These are phyloP conservation scores for Zygotorulaspora danielsina DNA, from an alignment of 805 yeast species.

Conservation along the genomic window DNA sequence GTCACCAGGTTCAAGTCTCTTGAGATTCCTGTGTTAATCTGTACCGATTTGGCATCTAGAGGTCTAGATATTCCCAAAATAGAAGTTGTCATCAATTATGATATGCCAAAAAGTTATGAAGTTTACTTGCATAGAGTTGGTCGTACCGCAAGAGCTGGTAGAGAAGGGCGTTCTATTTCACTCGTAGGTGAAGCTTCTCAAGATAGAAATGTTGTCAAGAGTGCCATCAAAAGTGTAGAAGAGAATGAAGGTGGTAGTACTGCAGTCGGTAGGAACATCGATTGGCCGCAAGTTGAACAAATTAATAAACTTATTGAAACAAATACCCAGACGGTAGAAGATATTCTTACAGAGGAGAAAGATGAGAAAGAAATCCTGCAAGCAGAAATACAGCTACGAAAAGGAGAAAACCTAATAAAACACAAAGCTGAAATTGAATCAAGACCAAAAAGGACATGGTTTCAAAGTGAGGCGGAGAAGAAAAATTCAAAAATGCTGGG, in stretches of 20 bases:
- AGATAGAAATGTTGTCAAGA: conserved; percentile 88
- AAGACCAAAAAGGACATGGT: conserved; percentile 97
- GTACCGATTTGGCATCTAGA: conserved; percentile 98
- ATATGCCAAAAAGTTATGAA: conserved; percentile 91
- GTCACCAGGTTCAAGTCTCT: conserved; percentile 78
- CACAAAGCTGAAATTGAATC: conserved; percentile 79
- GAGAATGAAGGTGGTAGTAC: conserved; percentile 42
- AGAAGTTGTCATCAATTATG: conserved; percentile 89
- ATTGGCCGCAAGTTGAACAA: conserved; percentile 79
- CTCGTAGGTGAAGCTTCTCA: conserved; percentile 89
- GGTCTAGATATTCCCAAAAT: conserved; percentile 99
- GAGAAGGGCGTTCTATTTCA: conserved; percentile 89
- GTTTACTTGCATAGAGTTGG: conserved; percentile 96
- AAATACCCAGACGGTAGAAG: conserved; percentile 60
- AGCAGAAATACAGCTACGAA: conserved; percentile 87
- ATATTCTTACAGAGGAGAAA: conserved; percentile 82
- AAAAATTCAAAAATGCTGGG: conserved; percentile 36
- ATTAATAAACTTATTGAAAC: conserved; percentile 56
- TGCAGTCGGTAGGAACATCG: conserved; percentile 86
- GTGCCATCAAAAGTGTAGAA: conserved; percentile 70
- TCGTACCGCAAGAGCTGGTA: conserved; percentile 98
- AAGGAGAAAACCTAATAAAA: conserved; percentile 78
- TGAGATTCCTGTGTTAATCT: conserved; percentile 79
- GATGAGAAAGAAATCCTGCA: conserved; percentile 77
- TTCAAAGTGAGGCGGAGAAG: conserved; percentile 54